Evolutionary conservation across 129 eudicot genomes (phyloP).

Genomic region (Sambucus nigra): DNA sequence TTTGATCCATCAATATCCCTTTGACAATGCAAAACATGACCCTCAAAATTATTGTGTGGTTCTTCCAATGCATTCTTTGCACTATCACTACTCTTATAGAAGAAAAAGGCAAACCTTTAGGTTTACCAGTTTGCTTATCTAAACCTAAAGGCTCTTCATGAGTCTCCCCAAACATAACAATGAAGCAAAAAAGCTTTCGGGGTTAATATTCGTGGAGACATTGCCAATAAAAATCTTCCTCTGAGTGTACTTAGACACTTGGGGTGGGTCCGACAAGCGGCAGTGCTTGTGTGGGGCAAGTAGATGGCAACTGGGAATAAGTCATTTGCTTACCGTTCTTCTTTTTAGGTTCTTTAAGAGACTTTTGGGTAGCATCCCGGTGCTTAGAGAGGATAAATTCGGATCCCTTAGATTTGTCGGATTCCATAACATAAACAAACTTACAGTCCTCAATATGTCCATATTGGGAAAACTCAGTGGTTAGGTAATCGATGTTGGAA

Average conservation of each 20-base stretch:
- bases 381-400: conserved; percentile 70
- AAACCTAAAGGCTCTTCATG: conserved; percentile 90
- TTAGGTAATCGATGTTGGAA: conserved; percentile 60
- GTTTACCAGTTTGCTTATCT: conserved; percentile 80
- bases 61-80: conserved; percentile 75
- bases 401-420: conserved; percentile 79
- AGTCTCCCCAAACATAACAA: conserved; percentile 66
- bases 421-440: conserved; percentile 53
- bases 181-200: conserved; percentile 46
- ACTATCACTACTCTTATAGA: conserved; percentile 64
- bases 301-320: conserved; percentile 75
- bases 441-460: conserved; percentile 89
- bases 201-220: conserved; percentile 71
- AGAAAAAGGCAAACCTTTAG: conserved; percentile 75
- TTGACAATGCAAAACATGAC: conserved; percentile 69
- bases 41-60: conserved; percentile 85
- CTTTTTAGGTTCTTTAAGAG: conserved; percentile 81
- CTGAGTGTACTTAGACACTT: conserved; percentile 62
- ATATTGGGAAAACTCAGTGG: conserved; percentile 42
- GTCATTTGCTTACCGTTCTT: conserved; percentile 69
- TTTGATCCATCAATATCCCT: conserved; percentile 84
- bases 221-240: conserved; percentile 90
- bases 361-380: conserved; percentile 59
- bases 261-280: conserved; percentile 34
- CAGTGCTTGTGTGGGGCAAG: conserved; percentile 65